phyloP scores from a whole-genome alignment of 148 eudicot genomes.

The Nepenthes mirabilis region DNA sequence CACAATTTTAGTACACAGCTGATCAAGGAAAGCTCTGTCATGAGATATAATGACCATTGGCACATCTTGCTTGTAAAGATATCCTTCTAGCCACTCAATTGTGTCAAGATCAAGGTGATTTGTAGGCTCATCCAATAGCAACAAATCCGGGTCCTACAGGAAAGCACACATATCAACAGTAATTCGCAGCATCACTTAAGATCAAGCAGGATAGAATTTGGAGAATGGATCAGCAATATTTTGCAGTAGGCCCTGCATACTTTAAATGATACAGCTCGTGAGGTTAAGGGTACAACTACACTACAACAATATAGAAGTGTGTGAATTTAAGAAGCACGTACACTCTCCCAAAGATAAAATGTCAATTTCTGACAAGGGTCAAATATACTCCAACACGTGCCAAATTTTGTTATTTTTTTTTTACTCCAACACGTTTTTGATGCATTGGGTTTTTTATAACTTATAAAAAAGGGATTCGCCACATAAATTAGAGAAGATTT shows the following conservation, averaged over 20 bases:
- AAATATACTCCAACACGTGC: too few relatives aligned
- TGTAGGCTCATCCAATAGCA: slow-evolving; percentile 94
- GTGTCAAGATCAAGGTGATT: slow-evolving; percentile 99
- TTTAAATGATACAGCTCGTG: not conserved
- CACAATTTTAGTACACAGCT: slow-evolving; percentile 92
- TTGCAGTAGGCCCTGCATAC: not conserved
- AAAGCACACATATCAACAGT: slow-evolving; percentile 5
- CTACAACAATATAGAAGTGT: too few relatives aligned
- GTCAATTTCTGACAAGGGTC: too few relatives aligned
- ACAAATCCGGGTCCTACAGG: slow-evolving; percentile 79
- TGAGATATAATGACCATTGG: slow-evolving; percentile 98
- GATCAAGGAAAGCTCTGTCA: slow-evolving; percentile 97
- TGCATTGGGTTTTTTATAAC: too few relatives aligned
- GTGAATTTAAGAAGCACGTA: too few relatives aligned
- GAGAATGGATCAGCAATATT: not conserved
- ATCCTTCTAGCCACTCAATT: slow-evolving; percentile 92
- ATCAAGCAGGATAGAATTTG: not conserved
- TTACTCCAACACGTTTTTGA: too few relatives aligned
- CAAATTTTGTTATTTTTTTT: too few relatives aligned
- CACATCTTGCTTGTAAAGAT: slow-evolving; percentile 62
- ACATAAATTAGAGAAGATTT: too few relatives aligned
- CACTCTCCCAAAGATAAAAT: too few relatives aligned
- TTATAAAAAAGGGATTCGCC: too few relatives aligned
- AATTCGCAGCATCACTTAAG: not conserved
- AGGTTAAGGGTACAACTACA: not conserved